Evolutionary conservation across 768 basidiomycete genomes (phyloP).

Genomic region (Mycena belliarum): DNA sequence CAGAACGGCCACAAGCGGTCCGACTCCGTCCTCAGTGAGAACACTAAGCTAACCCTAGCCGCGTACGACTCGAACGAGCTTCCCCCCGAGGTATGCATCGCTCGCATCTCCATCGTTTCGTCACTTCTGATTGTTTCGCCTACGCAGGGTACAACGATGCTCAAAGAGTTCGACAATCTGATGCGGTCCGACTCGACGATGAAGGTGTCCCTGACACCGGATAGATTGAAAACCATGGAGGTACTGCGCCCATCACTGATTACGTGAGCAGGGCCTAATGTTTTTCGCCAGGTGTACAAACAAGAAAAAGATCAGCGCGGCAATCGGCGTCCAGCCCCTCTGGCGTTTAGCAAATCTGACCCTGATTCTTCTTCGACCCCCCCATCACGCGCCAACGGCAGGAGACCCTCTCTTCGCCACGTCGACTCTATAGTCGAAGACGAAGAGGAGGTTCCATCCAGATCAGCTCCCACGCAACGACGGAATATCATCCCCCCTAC

Average conservation of each 20-base stretch:
- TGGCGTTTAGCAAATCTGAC: conserved; percentile 35
- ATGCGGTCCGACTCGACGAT: conserved; percentile 89
- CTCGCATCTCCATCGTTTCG: neutral
- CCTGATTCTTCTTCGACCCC: conserved; percentile 28
- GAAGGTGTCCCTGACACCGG: conserved; percentile 95
- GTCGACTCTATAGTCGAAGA: conserved; percentile 70
- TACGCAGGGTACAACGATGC: conserved; percentile 52
- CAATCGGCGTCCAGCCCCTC: conserved; percentile 38
- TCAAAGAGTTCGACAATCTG: conserved; percentile 90
- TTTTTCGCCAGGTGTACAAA: conserved; percentile 58
- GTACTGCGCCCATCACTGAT: conserved; percentile 51
- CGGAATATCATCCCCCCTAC: conserved; percentile 47
- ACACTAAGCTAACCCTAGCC: conserved; percentile 37
- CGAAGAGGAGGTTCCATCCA: conserved; percentile 52
- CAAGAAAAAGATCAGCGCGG: conserved; percentile 63
- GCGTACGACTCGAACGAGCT: conserved; percentile 31
- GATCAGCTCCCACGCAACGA: conserved; percentile 27
- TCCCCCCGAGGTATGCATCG: conserved; percentile 37
- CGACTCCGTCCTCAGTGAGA: conserved; percentile 55
- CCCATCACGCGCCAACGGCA: conserved; percentile 35
- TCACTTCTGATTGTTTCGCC: neutral
- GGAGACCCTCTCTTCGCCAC: conserved; percentile 49
- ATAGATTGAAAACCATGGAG: conserved; percentile 91
- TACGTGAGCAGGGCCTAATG: conserved; percentile 18
- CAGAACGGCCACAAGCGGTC: conserved; percentile 55